A percentile compares a stretch with the other conserved stretches of the same genome.
These are phyloP conservation scores for Leucogyrophana mollusca DNA, from an alignment of 768 basidiomycete genomes.

Conservation along the genomic window DNA sequence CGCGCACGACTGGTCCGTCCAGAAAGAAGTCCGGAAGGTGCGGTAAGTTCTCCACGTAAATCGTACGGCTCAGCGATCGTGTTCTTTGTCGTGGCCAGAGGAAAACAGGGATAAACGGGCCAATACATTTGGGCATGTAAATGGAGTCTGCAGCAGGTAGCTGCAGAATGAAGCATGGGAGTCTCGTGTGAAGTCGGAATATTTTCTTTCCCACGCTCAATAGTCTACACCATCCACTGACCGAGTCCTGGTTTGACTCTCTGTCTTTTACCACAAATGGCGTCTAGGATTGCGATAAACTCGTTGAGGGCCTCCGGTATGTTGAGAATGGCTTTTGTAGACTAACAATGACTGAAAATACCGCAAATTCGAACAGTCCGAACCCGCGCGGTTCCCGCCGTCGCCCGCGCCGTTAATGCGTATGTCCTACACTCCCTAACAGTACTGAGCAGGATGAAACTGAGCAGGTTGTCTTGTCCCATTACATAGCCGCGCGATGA, in stretches of 20 bases:
- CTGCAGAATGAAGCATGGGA: too few relatives aligned
- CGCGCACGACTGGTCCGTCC: too few relatives aligned
- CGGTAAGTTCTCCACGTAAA: too few relatives aligned
- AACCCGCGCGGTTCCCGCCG: conserved; percentile 49
- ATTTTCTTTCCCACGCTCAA: conserved; percentile 28
- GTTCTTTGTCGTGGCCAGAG: too few relatives aligned
- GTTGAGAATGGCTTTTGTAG: conserved; percentile 10
- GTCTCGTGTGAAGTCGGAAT: conserved; percentile 29
- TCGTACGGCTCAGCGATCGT: too few relatives aligned
- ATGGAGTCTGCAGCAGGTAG: too few relatives aligned
- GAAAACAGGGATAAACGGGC: too few relatives aligned
- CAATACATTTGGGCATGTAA: too few relatives aligned
- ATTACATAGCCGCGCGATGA: conserved; percentile 59
- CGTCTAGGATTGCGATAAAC: conserved; percentile 69
- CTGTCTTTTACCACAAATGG: conserved; percentile 40
- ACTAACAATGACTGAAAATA: neutral
- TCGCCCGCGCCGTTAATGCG: conserved; percentile 47
- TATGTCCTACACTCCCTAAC: conserved; percentile 29
- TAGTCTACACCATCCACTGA: conserved; percentile 3
- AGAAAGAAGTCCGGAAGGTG: too few relatives aligned
- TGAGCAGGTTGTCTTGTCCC: conserved; percentile 10
- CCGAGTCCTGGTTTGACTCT: conserved; percentile 6
- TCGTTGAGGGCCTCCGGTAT: conserved; percentile 61
- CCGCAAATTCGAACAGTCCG: conserved; percentile 39
- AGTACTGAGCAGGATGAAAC: conserved; percentile 6